Evolutionary conservation across 257 asterid genomes (phyloP).

Genomic region (Lantana camara): DNA sequence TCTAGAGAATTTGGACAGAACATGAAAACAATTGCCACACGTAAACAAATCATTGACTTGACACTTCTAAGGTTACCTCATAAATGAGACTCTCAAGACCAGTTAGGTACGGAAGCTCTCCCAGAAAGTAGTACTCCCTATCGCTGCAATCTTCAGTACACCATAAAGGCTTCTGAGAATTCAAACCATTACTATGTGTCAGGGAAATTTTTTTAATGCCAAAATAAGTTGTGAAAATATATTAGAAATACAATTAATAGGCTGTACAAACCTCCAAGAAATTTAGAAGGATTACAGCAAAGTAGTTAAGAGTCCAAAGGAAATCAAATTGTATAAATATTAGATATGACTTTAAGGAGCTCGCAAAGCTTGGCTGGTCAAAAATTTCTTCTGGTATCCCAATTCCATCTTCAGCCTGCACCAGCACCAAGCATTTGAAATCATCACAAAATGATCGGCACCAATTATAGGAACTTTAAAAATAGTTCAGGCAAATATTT

Average conservation of each 20-base stretch:
- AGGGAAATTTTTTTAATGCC: slow-evolving; percentile 20
- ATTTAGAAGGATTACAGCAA: slow-evolving; percentile 75
- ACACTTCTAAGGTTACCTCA: slow-evolving; percentile 61
- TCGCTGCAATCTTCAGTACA: slow-evolving; percentile 73
- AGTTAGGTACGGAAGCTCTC: slow-evolving; percentile 88
- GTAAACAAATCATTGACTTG: slow-evolving; percentile 1
- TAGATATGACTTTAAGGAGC: slow-evolving; percentile 69
- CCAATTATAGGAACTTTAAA: slow-evolving; percentile 1
- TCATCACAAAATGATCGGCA: neutral
- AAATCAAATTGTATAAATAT: slow-evolving; percentile 74
- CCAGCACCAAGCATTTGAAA: slow-evolving; percentile 22
- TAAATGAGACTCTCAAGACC: slow-evolving; percentile 67
- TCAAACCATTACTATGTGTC: slow-evolving; percentile 31
- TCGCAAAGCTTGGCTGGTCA: slow-evolving; percentile 78
- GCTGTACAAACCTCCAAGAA: slow-evolving; percentile 67
- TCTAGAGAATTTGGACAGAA: too few species aligned
- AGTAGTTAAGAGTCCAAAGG: slow-evolving; percentile 88
- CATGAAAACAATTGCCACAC: slow-evolving; percentile 7
- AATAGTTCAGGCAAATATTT: neutral
- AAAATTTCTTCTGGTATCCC: slow-evolving; percentile 97
- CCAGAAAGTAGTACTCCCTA: slow-evolving; percentile 81
- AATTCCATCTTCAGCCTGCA: slow-evolving; percentile 98
- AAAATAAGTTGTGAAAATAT: slow-evolving; percentile 21
- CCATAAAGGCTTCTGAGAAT: slow-evolving; percentile 95
- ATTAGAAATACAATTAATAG: slow-evolving; percentile 22